phyloP scores from a whole-genome alignment of 2,329 filamentous ascomycete species.

The Talaromyces albobiverticillius region DNA sequence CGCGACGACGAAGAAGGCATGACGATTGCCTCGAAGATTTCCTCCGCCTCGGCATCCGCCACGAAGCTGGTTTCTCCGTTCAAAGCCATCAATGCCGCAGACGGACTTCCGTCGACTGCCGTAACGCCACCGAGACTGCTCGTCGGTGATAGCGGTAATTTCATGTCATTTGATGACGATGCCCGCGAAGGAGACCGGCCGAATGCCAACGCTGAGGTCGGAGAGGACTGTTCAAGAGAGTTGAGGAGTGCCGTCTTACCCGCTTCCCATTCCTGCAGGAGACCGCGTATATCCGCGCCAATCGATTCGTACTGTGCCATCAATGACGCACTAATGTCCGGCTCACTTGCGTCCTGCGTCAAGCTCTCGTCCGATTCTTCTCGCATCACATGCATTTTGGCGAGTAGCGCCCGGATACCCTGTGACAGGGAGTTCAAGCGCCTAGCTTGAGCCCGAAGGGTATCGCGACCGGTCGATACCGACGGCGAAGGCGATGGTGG shows the following conservation, averaged over 20 bases:
- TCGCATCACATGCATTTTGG: constrained; percentile 85
- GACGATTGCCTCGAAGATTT: constrained; percentile 90
- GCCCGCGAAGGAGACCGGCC: constrained; percentile 11
- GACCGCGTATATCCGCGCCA: constrained; percentile 75
- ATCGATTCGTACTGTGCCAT: constrained; percentile 94
- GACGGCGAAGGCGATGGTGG: constrained; percentile 58
- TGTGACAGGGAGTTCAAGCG: constrained; percentile 86
- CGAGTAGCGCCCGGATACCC: constrained; percentile 86
- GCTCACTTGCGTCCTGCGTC: constrained; percentile 65
- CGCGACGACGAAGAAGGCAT: constrained; percentile 63
- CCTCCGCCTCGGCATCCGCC: constrained; percentile 54
- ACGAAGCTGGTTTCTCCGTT: constrained; percentile 60
- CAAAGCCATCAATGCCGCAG: constrained; percentile 72
- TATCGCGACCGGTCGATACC: constrained; percentile 67
- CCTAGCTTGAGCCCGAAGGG: constrained; percentile 80
- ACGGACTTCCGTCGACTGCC: constrained; percentile 56
- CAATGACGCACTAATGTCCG: constrained; percentile 73
- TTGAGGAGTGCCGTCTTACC: constrained; percentile 79
- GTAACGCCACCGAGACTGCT: constrained; percentile 46
- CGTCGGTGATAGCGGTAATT: constrained; percentile 43
- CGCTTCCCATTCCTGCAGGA: constrained; percentile 82
- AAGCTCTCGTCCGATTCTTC: constrained; percentile 82
- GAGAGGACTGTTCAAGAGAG: constrained; percentile 76
- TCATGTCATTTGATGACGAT: constrained; percentile 38
- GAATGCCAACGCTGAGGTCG: constrained; percentile 52